phyloP scores from a whole-genome alignment of 2,329 filamentous ascomycete genomes.

The Cercospora sp. region DNA sequence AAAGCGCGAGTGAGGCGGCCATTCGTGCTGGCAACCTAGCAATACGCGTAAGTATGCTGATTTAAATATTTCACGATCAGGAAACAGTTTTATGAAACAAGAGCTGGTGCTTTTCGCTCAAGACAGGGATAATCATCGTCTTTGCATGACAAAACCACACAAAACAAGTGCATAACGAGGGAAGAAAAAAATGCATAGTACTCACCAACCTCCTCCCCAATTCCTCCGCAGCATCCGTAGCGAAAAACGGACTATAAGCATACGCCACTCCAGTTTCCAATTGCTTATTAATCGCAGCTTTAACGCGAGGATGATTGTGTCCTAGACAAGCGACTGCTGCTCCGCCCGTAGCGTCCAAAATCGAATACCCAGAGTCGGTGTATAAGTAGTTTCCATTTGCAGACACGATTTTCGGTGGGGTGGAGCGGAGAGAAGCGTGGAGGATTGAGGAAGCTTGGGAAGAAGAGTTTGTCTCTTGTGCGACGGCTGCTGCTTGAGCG shows the following conservation, averaged over 20 bases:
- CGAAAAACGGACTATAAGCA: conserved; percentile 58
- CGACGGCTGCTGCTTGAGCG: conserved; percentile 14
- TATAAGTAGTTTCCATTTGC: conserved; percentile 53
- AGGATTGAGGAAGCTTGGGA: conserved; percentile 41
- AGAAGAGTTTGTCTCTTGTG: background rate
- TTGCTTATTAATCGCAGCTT: conserved; percentile 59
- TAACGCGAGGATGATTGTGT: conserved; percentile 52
- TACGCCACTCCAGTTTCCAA: conserved; percentile 57
- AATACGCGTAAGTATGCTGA: background rate
- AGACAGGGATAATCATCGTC: too few species aligned
- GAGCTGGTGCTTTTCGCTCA: too few species aligned
- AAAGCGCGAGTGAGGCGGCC: conserved; percentile 55
- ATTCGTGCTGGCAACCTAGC: conserved; percentile 45
- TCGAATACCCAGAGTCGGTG: conserved; percentile 52
- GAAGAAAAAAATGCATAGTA: too few species aligned
- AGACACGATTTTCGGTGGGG: conserved; percentile 48
- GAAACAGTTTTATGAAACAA: too few species aligned
- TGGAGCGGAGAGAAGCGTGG: conserved; percentile 49
- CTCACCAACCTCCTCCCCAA: conserved; percentile 32
- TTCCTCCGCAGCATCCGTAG: conserved; percentile 53
- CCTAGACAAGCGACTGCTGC: conserved; percentile 71
- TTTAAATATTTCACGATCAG: too few species aligned
- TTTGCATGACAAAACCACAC: too few species aligned
- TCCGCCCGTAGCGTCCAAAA: conserved; percentile 71
- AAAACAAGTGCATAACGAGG: too few species aligned